Conservation (phyloP, 495 filamentous ascomycete species). For the Astrocystis sublimbata region DNA sequence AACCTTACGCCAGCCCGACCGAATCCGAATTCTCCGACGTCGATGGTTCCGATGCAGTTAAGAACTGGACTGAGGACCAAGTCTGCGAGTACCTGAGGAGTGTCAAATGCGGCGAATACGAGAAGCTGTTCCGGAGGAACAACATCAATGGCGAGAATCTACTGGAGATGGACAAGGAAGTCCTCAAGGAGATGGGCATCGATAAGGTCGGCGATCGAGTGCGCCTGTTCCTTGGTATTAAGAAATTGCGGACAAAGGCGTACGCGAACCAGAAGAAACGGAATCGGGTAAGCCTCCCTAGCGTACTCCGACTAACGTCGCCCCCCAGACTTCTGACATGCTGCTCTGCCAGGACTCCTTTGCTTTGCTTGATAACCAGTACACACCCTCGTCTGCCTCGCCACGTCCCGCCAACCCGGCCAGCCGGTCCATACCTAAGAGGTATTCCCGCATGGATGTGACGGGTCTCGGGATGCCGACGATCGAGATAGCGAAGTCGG, state of each 20-base stretch:
- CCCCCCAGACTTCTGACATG: slow-evolving; percentile 1
- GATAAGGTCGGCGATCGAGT: slow-evolving; percentile 97
- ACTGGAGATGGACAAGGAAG: slow-evolving; percentile 93
- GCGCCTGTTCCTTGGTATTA: slow-evolving; percentile 89
- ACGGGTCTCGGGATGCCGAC: slow-evolving; percentile 39
- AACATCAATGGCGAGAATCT: slow-evolving; percentile 97
- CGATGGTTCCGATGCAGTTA: slow-evolving; percentile 54
- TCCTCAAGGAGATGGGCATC: slow-evolving; percentile 96
- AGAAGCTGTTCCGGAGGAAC: slow-evolving; percentile 85
- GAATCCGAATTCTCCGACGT: slow-evolving; percentile 93
- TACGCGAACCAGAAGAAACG: slow-evolving; percentile 81
- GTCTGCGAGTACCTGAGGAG: slow-evolving; percentile 88
- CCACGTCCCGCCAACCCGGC: slow-evolving; percentile 60
- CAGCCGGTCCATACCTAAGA: slow-evolving; percentile 55
- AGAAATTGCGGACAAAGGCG: slow-evolving; percentile 83
- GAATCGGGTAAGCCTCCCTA: slow-evolving; percentile 67
- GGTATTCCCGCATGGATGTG: slow-evolving; percentile 67
- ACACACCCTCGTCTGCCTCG: slow-evolving; percentile 66
- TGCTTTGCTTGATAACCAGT: slow-evolving; percentile 61
- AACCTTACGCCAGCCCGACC: slow-evolving; percentile 80
- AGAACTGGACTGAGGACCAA: slow-evolving; percentile 85
- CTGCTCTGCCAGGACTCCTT: slow-evolving; percentile 62
- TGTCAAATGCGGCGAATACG: slow-evolving; percentile 91
- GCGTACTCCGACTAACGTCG: slow-evolving; percentile 22
- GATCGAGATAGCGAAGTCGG: slow-evolving; percentile 52